Evolutionary conservation across 2,329 filamentous ascomycete genomes (phyloP).

Genomic region (Alternaria viburni): DNA sequence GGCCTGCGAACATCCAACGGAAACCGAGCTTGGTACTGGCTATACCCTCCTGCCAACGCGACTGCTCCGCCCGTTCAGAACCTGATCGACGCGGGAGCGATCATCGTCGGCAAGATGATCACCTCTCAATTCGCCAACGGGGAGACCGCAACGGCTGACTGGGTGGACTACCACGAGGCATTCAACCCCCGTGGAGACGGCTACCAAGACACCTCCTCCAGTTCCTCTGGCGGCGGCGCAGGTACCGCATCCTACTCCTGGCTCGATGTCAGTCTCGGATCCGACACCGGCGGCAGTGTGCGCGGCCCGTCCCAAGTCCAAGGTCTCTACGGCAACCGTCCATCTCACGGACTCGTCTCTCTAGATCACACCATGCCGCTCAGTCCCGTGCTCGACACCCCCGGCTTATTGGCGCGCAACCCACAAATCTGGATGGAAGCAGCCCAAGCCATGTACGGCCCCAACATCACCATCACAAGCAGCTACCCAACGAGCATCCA

Average conservation of each 20-base stretch:
- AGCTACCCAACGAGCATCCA: constrained; percentile 52
- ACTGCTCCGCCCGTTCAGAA: constrained; percentile 61
- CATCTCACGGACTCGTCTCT: constrained; percentile 55
- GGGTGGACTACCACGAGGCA: constrained; percentile 53
- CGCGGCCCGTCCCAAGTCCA: constrained; percentile 57
- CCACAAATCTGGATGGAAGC: constrained; percentile 53
- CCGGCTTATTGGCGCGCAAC: constrained; percentile 56
- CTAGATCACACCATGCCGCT: constrained; percentile 59
- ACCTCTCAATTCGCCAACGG: constrained; percentile 56
- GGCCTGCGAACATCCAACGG: constrained; percentile 64
- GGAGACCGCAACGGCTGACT: constrained; percentile 58
- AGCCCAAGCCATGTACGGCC: constrained; percentile 53
- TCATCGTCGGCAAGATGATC: constrained; percentile 56
- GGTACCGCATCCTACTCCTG: constrained; percentile 55
- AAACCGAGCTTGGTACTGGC: constrained; percentile 63
- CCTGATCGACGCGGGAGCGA: constrained; percentile 66
- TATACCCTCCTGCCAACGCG: constrained; percentile 55
- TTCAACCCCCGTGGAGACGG: constrained; percentile 55
- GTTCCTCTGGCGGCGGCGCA: constrained; percentile 55
- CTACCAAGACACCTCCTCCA: constrained; percentile 55
- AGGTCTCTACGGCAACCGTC: constrained; percentile 59
- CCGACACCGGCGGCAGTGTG: constrained; percentile 59
- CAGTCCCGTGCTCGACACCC: constrained; percentile 56
- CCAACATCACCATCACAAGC: constrained; percentile 52
- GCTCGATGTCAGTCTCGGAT: constrained; percentile 59